Percentiles rank a stretch among this genome's conserved stretches.
Conservation (phyloP, 73 alveolate species). For the Paramecium sexaurelia region DNA sequence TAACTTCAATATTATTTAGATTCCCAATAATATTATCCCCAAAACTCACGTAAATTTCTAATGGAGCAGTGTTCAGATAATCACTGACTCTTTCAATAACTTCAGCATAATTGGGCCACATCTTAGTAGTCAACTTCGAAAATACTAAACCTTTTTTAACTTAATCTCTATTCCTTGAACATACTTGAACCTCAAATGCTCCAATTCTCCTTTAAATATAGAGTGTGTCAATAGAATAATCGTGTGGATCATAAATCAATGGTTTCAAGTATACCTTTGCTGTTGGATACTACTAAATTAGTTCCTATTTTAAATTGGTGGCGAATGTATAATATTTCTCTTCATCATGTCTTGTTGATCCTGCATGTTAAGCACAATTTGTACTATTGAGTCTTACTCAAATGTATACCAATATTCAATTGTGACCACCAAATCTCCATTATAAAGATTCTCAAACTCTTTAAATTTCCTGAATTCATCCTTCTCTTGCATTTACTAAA, state of each 20-base stretch:
- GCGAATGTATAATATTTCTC: conserved; percentile 71
- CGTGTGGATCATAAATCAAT: conserved; percentile 63
- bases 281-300: conserved; percentile 67
- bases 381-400: not conserved
- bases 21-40: conserved; percentile 30
- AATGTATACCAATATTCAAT: conserved; percentile 65
- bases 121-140: conserved; percentile 66
- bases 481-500: not conserved
- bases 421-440: conserved; percentile 65
- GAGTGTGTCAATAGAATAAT: conserved; percentile 42
- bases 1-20: conserved; percentile 53
- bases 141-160: conserved; percentile 53
- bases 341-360: conserved; percentile 74
- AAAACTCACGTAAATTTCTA: conserved; percentile 26
- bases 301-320: conserved; percentile 61
- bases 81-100: conserved; percentile 52
- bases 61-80: conserved; percentile 52
- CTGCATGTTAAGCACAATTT: conserved; percentile 66
- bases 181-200: conserved; percentile 73
- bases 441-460: conserved; percentile 58
- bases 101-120: conserved; percentile 70
- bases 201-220: conserved; percentile 54
- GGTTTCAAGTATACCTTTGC: conserved; percentile 74
- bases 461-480: conserved; percentile 50
- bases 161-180: conserved; percentile 56